phyloP scores from a whole-genome alignment of 2,329 filamentous ascomycete species.

The Dendryphion nanum region DNA sequence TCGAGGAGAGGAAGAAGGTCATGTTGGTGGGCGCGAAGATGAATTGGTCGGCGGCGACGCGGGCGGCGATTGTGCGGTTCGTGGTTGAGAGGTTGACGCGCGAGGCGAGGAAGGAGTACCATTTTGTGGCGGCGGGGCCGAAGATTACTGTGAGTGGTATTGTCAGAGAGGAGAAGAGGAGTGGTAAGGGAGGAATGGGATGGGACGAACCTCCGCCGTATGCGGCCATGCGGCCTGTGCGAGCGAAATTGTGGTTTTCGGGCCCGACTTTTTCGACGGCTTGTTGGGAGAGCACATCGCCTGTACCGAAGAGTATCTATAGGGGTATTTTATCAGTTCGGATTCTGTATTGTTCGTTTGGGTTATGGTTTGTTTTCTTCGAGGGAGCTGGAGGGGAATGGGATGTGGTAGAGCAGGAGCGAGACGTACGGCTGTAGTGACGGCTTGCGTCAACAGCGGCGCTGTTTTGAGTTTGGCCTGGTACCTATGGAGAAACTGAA shows the following conservation, averaged over 20 bases:
- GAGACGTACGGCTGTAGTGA: conserved; percentile 82
- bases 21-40: conserved; percentile 84
- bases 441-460: conserved; percentile 84
- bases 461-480: conserved; percentile 75
- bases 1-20: conserved; percentile 73
- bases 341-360: too few species aligned
- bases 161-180: conserved; percentile 5
- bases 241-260: conserved; percentile 67
- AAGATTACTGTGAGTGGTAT: conserved; percentile 62
- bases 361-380: too few species aligned
- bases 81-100: conserved; percentile 63
- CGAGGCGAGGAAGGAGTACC: conserved; percentile 77
- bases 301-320: conserved; percentile 82
- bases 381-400: not conserved
- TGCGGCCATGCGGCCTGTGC: conserved; percentile 75
- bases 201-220: conserved; percentile 69
- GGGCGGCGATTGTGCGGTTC: conserved; percentile 70
- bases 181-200: conserved; percentile 3
- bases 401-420: conserved; percentile 2
- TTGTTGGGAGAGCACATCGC: conserved; percentile 90
- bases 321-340: conserved; percentile 1
- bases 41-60: conserved; percentile 75
- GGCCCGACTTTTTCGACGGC: conserved; percentile 78
- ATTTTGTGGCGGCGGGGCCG: conserved; percentile 81
- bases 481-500: conserved; percentile 74